Evolutionary conservation across 2,329 filamentous ascomycete genomes (phyloP), one percentile per base, ranked within the genome.

Genomic region (Cladophialophora carrionii): DNA sequence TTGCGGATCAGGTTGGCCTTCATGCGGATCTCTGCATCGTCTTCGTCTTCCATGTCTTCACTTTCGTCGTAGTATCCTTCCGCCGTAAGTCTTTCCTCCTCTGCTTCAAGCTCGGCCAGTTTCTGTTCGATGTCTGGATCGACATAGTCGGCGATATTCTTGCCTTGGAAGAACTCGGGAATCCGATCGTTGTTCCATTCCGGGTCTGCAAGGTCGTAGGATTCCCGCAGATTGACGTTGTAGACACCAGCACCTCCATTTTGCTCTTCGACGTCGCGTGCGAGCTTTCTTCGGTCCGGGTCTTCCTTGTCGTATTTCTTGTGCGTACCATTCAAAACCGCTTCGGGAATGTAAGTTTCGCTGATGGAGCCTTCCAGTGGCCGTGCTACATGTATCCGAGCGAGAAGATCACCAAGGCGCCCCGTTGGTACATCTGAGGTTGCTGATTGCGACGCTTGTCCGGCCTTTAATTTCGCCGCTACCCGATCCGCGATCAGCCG

Each of bases 141-240:
- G 74, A 99, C 88, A 78, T 91, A 99, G 79, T 99, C 95, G 81
- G 94, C 95, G 64, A 99, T 91, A 78, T 99, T 99, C 85, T 94
- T 93, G 78, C 95, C 95, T 75, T 98, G 88, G 78, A 93, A 90
- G 56, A 97, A 84, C 79, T 99, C 95, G 34, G 95, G 95, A 62
- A 98, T 90, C 80, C 90, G 92, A 81, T 99, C 96, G 76, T 96
- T 87, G 78, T 96, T 96, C 95, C 95, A 98, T 64, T 95, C 92
- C 49, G 90, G 87, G 76, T 97, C 87, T 69, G 90, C 91, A 68
- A 98, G 87, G 17, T 92, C 80, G 78, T 96, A 99, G 75, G 95
- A 90, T 75, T 91, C 87, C 77, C 91, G 90, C 74, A 98, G 85
- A 75, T 99, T 92, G 73, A 97, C 88, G 77, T 92, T 98, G 86